Conservation (phyloP, 176 grass and related monocot species). For the Alloteropsis semialata region DNA sequence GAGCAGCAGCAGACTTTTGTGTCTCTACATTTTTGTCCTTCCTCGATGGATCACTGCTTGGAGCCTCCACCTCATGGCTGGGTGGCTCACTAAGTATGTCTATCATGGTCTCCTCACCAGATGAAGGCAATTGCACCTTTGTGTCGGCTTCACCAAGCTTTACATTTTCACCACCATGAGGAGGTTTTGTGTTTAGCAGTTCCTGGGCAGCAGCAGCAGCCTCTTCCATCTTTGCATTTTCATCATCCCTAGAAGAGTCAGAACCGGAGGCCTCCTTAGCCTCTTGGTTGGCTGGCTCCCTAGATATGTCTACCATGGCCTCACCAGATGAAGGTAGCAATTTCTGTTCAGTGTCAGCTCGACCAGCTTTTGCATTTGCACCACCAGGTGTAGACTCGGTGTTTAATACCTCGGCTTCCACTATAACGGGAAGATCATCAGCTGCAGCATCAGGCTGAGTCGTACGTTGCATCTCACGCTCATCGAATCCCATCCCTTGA, state of each 20-base stretch:
- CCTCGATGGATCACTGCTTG: background rate
- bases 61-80: slow-evolving; percentile 5
- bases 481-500: background rate
- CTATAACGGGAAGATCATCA: background rate
- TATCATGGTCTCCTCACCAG: background rate
- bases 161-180: background rate
- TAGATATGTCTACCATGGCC: background rate
- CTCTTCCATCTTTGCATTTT: background rate
- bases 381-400: slow-evolving; percentile 5
- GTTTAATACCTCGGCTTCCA: background rate
- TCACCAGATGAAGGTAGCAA: background rate
- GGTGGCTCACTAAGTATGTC: background rate
- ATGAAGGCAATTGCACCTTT: background rate
- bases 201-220: background rate
- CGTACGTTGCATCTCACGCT: background rate
- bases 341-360: background rate
- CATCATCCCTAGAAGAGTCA: background rate
- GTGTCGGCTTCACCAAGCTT: background rate
- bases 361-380: background rate
- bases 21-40: background rate
- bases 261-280: background rate
- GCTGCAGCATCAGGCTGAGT: background rate
- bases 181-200: background rate
- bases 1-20: background rate
- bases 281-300: background rate